A percentile compares a stretch with the other conserved stretches of the same genome.
Conservation (phyloP, 2,329 filamentous ascomycete species). For the Leptodontidium sp. region DNA sequence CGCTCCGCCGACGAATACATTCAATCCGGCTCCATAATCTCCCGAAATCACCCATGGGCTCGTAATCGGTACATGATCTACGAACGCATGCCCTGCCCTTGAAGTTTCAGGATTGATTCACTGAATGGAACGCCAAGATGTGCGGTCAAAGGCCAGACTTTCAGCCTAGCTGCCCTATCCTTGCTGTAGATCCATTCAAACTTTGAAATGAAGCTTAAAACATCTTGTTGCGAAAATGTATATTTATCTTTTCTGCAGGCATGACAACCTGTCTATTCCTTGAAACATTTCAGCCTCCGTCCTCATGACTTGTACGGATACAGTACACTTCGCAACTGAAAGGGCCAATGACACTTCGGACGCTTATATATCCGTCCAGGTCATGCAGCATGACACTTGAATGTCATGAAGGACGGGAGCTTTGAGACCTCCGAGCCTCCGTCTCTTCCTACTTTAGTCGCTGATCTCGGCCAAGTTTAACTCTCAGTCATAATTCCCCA, state of each 20-base stretch:
- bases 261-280: not conserved
- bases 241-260: constrained; percentile 8
- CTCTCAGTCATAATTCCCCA: not conserved
- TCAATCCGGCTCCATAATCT: not conserved
- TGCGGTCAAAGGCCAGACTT: not conserved
- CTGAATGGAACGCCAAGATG: not conserved
- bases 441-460: constrained; percentile 4
- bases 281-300: constrained; percentile 14
- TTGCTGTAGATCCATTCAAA: not conserved
- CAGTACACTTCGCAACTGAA: constrained; percentile 2
- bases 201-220: not conserved
- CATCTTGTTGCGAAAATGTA: constrained; percentile 4
- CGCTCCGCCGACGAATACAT: not conserved
- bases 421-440: not conserved
- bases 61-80: not conserved
- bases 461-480: constrained; percentile 6
- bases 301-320: not conserved
- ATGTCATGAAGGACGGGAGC: not conserved
- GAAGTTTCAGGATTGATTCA: constrained; percentile 6
- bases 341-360: not conserved
- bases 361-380: not conserved
- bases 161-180: not conserved
- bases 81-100: not conserved
- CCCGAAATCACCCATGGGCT: not conserved
- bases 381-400: not conserved